Conservation (phyloP, 2,329 filamentous ascomycete genomes). For the Exutisphaerella laricina region DNA sequence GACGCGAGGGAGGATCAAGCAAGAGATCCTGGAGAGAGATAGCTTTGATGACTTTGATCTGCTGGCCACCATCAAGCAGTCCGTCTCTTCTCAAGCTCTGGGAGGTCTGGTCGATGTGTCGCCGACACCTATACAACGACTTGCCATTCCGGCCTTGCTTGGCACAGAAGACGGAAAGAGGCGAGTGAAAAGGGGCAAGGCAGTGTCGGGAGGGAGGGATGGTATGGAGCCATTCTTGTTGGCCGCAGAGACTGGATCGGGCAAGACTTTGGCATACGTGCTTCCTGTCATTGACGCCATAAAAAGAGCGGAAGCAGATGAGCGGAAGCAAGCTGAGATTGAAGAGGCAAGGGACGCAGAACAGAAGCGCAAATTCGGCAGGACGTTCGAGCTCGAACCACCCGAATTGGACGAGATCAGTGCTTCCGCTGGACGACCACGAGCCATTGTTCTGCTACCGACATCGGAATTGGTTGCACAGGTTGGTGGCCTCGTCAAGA, state of each 20-base stretch:
- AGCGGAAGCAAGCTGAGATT: constrained; percentile 42
- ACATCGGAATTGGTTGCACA: constrained; percentile 89
- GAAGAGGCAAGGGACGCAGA: constrained; percentile 24
- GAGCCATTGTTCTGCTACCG: constrained; percentile 80
- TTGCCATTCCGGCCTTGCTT: constrained; percentile 79
- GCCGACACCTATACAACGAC: constrained; percentile 82
- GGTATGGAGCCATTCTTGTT: constrained; percentile 65
- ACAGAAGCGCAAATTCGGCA: constrained; percentile 30
- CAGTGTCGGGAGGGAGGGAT: constrained; percentile 29
- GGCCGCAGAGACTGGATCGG: constrained; percentile 93
- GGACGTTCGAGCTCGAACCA: constrained; percentile 52
- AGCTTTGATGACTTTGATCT: constrained; percentile 78
- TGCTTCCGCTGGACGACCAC: constrained; percentile 70
- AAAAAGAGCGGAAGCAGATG: constrained; percentile 62
- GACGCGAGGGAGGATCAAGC: constrained; percentile 57
- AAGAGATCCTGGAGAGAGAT: constrained; percentile 58
- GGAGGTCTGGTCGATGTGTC: constrained; percentile 66
- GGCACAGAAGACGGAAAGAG: constrained; percentile 46
- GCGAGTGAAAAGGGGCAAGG: constrained; percentile 26
- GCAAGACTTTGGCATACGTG: constrained; percentile 91
- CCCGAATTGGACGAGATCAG: constrained; percentile 56
- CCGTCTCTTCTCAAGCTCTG: constrained; percentile 67
- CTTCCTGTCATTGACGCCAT: constrained; percentile 78
- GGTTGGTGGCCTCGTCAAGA: constrained; percentile 74
- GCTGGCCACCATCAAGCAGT: constrained; percentile 63